Evolutionary conservation across 2,329 filamentous ascomycete genomes (phyloP), one percentile per base, ranked within the genome.

Genomic region (Diplodia corticola): DNA sequence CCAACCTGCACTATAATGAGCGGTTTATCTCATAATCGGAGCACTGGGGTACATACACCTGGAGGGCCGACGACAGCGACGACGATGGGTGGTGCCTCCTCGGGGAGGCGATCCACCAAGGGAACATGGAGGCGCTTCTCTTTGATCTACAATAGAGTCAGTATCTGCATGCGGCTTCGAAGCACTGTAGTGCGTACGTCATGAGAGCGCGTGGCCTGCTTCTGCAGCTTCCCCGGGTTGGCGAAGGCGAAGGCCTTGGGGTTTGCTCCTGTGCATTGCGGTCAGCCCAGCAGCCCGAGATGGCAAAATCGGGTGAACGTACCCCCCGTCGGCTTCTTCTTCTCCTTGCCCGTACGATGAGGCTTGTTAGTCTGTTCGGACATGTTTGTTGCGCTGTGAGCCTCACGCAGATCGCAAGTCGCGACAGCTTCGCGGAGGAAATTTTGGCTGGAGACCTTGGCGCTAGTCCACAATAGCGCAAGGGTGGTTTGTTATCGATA

Each of bases 71-170:
- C 93, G 68, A 99, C 93, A 68, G 92, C 89, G 72, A 98, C 94
- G 66, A 99, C 88, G 67, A 96, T 88, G 67, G 95, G 95, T 28
- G 95, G 93, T 17, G 95, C 91, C 81, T 98, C 95, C 79, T 98
- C 94, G 70, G 95, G 94, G 30, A 98, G 84, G 71, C 96, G 89
- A 83, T 99, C 95, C 81, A 98, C 91, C 77, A 97, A 90, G 51
- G 95, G 95, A 20, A 99, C 95, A 84, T 99, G 96, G 46, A 98
- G 85, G 67, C 94, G 88, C 80, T 96, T 97, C 80, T 99, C 96
- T 85, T 92, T 95, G 79, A 97, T 89, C 90, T 93, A 74, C 13
- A 15, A 49, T 6, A n/a, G 30, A 2, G 44, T 63, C 15, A 55
- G 24, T 22, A 54, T 28, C 33, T 6, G 26, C 6, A n/a, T 20